Evolutionary conservation across 192 early-diverging fungal species (phyloP).

Genomic region (Dispira parvispora): DNA sequence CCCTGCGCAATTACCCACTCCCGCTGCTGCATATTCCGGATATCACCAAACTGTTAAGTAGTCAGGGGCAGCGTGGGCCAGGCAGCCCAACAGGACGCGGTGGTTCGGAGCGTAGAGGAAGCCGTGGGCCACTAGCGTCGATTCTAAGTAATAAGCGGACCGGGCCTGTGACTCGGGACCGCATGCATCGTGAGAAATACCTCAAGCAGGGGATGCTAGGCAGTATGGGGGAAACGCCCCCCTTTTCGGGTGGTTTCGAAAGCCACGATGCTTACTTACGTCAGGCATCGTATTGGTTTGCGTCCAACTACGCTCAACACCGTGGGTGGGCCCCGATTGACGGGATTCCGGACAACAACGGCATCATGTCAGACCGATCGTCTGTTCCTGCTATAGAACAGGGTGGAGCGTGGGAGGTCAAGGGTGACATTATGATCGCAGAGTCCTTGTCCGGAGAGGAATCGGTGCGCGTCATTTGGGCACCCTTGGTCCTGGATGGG

Average conservation of each 20-base stretch:
- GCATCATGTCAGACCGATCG: neutral
- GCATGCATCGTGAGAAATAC: constrained; percentile 5
- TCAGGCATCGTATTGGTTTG: too few relatives aligned
- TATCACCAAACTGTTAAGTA: neutral
- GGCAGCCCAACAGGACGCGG: neutral
- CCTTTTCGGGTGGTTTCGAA: neutral
- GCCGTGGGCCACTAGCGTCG: constrained; percentile 2
- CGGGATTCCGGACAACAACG: neutral
- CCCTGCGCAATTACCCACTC: constrained; percentile 31
- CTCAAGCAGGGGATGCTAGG: constrained; percentile 2
- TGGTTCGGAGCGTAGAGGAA: neutral
- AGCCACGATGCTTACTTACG: too few relatives aligned
- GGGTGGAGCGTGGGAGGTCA: constrained; percentile 10
- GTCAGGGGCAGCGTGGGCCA: neutral
- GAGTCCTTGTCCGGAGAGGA: constrained; percentile 10
- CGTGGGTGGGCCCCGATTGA: neutral
- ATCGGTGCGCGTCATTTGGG: constrained; percentile 12
- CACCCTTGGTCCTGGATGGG: neutral
- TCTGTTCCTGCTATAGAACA: neutral
- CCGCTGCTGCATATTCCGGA: constrained; percentile 30
- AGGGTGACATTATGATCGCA: constrained; percentile 7
- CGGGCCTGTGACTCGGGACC: neutral
- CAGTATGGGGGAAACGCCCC: neutral
- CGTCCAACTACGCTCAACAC: neutral
- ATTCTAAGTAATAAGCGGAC: constrained; percentile 9